Evolutionary conservation across 1,139 yeast genomes (phyloP), one percentile per base, ranked within the genome.

Genomic region (Suhomyces wounanorum): DNA sequence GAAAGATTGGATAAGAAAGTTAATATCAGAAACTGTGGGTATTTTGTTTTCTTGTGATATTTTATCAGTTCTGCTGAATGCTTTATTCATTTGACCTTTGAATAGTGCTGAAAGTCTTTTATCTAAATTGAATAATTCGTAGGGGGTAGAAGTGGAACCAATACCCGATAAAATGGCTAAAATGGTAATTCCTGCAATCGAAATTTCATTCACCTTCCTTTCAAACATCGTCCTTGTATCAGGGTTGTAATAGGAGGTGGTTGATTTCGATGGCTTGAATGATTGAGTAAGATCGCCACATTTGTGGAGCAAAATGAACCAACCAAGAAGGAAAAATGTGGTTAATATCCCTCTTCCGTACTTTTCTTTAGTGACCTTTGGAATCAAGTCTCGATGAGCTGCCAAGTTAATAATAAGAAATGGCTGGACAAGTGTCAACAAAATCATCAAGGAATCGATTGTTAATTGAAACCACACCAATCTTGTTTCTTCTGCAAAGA

Each of bases 141-240:
- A 71, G 0, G 87, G 84, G 0, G 90, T 84, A n/a, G 91, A 78
- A 14, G 84, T 81, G 10, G 91, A 84, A 1, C 94, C 94, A 42
- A 88, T 73, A 0, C 95, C 96, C 2, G 91, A 84, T 38, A 89
- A 68, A 0, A 81, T 64, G 0, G 92, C 90, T 78, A 87, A 84
- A 38, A 85, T 70, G 0, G 89, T 82, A 25, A 88, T 84, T 1
- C 96, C 96, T 14, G 84, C 77, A 47, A 88, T 77, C 2, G 89
- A 84, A 3, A 88, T 70, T 54, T 87, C 82, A 47, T 86, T 83
- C 36, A 85, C 74, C 56, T 76, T 78, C 45, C 59, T 70, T 58
- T 72, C 81, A 47, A 68, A 59, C 30, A 69, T 64, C 8, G 74
- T 61, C 44, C 67, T 54, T 7, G 67, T 49, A 40, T 64, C 56